Evolutionary conservation across 495 filamentous ascomycete genomes (phyloP).

Genomic region (Penicillium goetzii): DNA sequence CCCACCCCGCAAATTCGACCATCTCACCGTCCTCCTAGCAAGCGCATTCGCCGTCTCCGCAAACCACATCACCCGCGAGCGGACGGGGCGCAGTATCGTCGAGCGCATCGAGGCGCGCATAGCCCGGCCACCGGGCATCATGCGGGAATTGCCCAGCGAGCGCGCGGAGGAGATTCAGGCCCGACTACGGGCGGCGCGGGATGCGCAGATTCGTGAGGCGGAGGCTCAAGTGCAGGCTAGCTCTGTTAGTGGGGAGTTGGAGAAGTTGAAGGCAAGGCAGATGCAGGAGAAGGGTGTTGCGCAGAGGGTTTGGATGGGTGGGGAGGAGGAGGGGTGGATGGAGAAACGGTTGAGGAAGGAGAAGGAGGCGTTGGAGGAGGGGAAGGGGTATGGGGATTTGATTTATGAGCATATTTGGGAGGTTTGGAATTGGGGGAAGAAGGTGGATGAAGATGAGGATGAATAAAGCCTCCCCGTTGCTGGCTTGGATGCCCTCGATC

Average conservation of each 20-base stretch:
- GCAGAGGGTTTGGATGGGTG: constrained; percentile 66
- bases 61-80: constrained; percentile 61
- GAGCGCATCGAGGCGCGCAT: constrained; percentile 48
- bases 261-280: constrained; percentile 47
- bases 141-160: constrained; percentile 54
- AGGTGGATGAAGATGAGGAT: constrained; percentile 36
- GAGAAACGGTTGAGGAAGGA: constrained; percentile 70
- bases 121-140: constrained; percentile 15
- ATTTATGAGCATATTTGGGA: constrained; percentile 86
- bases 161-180: constrained; percentile 57
- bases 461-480: constrained; percentile 1
- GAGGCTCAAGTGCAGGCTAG: constrained; percentile 18
- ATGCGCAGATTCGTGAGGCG: constrained; percentile 36
- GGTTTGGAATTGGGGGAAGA: constrained; percentile 67
- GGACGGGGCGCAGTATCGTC: constrained; percentile 58
- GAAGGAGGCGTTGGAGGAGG: constrained; percentile 71
- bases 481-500: not conserved
- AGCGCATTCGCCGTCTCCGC: constrained; percentile 63
- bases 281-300: constrained; percentile 46
- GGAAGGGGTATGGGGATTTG: constrained; percentile 78
- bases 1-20: constrained; percentile 78
- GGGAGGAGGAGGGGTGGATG: constrained; percentile 70
- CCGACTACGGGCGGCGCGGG: constrained; percentile 42
- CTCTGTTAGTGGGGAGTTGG: constrained; percentile 35
- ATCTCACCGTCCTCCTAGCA: constrained; percentile 61